Percentiles rank a stretch among this genome's conserved stretches.
Evolutionary conservation across 179 eudicot species (phyloP).

Genomic region (Nepenthes alata): DNA sequence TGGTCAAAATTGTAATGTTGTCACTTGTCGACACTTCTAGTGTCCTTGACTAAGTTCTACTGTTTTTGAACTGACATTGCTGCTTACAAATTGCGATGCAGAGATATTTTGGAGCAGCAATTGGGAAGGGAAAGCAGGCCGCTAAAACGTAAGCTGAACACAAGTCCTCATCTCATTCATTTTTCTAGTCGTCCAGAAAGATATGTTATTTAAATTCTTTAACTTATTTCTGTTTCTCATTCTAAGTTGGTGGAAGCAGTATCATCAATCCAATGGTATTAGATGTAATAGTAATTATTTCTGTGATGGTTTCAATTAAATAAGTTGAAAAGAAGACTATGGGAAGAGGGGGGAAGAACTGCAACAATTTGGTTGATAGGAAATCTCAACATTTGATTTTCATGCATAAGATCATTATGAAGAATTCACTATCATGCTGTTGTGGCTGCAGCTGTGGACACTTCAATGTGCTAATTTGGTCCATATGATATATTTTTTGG

Average conservation of each 20-base stretch:
- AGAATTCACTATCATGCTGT: neutral
- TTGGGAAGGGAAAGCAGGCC: conserved; percentile 95
- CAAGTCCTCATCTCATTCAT: too few relatives aligned
- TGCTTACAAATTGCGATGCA: conserved; percentile 14
- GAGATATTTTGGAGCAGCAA: conserved; percentile 95
- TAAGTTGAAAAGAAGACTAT: neutral
- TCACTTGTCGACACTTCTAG: neutral
- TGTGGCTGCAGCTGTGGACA: neutral
- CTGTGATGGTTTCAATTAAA: neutral
- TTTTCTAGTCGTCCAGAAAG: too few relatives aligned
- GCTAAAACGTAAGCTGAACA: conserved; percentile 74
- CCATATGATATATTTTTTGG: neutral
- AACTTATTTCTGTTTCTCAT: neutral
- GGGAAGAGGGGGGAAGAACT: neutral
- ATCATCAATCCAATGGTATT: neutral
- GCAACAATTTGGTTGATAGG: neutral
- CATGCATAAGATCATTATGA: neutral
- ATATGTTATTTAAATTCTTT: neutral
- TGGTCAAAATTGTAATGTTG: neutral
- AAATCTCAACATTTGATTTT: neutral
- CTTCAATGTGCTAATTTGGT: neutral
- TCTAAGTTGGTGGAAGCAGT: neutral
- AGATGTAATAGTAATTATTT: neutral
- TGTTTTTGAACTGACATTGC: neutral
- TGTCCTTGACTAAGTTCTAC: neutral